phyloP scores from a whole-genome alignment of 2,329 filamentous ascomycete species.

The Rosellinia necatrix region DNA sequence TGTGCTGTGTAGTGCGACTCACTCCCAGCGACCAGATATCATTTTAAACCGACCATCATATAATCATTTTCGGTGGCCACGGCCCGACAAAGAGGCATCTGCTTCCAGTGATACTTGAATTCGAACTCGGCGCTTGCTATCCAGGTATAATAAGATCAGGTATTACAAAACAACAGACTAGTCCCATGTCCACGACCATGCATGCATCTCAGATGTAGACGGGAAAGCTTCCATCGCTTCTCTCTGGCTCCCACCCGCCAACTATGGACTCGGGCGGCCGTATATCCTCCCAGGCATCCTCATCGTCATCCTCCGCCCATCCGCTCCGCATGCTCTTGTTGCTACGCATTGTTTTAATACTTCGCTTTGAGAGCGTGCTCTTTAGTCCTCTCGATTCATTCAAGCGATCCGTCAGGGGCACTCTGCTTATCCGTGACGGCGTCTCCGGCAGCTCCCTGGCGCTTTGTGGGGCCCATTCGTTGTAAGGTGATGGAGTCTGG shows the following conservation, averaged over 20 bases:
- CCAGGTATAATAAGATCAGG: slow-evolving; percentile 14
- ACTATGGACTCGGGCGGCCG: slow-evolving; percentile 35
- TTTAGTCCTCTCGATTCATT: slow-evolving; percentile 23
- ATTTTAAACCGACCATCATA: too few species aligned
- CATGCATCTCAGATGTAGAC: slow-evolving; percentile 36
- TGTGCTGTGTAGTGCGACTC: too few species aligned
- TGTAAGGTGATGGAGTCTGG: slow-evolving; percentile 28
- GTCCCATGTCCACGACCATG: not conserved
- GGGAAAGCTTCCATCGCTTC: slow-evolving; percentile 37
- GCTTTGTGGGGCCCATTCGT: slow-evolving; percentile 21
- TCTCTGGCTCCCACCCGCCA: slow-evolving; percentile 33
- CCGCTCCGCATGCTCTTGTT: slow-evolving; percentile 31
- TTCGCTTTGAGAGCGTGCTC: slow-evolving; percentile 29
- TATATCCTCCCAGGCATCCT: slow-evolving; percentile 40
- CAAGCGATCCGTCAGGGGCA: slow-evolving; percentile 24
- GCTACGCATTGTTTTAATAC: slow-evolving; percentile 30
- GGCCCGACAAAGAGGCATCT: too few species aligned
- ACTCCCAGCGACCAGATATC: too few species aligned
- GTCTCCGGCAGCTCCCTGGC: slow-evolving; percentile 33
- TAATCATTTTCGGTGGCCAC: too few species aligned
- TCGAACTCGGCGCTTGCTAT: not conserved
- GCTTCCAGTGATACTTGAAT: not conserved
- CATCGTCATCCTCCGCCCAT: slow-evolving; percentile 32
- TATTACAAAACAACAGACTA: slow-evolving; percentile 12
- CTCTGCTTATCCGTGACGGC: slow-evolving; percentile 24